phyloP scores from a whole-genome alignment of 179 eudicot genomes.

The Nepenthes alata region DNA sequence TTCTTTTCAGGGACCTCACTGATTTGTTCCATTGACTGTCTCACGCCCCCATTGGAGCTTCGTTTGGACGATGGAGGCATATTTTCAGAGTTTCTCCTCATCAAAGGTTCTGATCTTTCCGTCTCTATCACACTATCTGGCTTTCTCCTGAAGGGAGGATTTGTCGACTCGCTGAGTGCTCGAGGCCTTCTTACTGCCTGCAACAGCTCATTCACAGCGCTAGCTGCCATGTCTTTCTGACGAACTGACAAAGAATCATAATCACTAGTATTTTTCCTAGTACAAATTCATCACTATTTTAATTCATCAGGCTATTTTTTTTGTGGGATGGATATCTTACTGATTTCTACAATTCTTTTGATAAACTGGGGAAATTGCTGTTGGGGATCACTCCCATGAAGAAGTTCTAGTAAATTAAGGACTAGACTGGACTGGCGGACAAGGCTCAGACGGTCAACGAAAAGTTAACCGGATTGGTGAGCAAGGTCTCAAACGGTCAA shows the following conservation, averaged over 20 bases:
- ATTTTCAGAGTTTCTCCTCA: slow-evolving; percentile 46
- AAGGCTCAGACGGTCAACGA: too few relatives aligned
- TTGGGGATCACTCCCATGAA: too few relatives aligned
- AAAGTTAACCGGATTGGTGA: too few relatives aligned
- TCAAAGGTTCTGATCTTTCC: slow-evolving; percentile 23
- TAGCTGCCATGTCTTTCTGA: slow-evolving; percentile 79
- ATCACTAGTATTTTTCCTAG: background rate
- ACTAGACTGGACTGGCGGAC: too few relatives aligned
- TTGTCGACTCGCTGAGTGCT: slow-evolving; percentile 66
- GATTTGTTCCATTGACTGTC: slow-evolving; percentile 53
- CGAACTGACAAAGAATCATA: slow-evolving; percentile 44
- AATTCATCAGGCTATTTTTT: too few relatives aligned
- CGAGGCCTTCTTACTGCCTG: slow-evolving; percentile 84
- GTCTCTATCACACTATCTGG: slow-evolving; percentile 37
- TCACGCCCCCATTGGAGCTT: slow-evolving; percentile 36
- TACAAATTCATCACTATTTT: background rate
- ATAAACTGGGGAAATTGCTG: too few relatives aligned
- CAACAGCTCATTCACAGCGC: slow-evolving; percentile 75
- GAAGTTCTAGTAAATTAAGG: too few relatives aligned
- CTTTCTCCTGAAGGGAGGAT: slow-evolving; percentile 45
- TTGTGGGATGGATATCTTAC: too few relatives aligned
- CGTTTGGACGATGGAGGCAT: slow-evolving; percentile 31
- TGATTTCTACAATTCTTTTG: too few relatives aligned
- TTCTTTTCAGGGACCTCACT: slow-evolving; percentile 67
- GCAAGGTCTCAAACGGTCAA: too few relatives aligned